Base-by-base conservation (phyloP, 2,329 filamentous ascomycete species). In the Torrubiellomyces zombiae region DNA sequence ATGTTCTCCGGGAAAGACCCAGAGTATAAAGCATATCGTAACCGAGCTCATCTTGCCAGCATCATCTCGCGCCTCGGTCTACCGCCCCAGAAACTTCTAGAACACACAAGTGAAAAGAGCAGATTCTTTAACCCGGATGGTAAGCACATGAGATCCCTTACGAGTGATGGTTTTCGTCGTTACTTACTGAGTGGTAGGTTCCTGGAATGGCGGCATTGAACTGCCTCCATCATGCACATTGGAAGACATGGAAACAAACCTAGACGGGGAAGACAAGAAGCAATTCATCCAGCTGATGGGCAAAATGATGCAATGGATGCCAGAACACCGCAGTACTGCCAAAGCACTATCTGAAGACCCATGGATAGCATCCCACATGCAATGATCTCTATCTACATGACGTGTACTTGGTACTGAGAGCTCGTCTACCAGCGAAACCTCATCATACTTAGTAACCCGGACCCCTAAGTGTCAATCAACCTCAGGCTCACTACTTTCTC, bases 11-110 rank as follows among this genome's bases (percentile, higher is more conserved):
- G 53, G 20, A 20, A 46, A 0, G 55, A 59, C 24, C 44, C 48
- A 1, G 47, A 55, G 32, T 29, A 37, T 20, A 23, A 52, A 9
- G 42, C 16, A 0, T 63, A 62, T 23, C 38, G 50, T 7, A 56
- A 51, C 26, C 45, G 54, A 26, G 55, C 55, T 0, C 58, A 60
- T 35, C 51, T 65, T 12, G 56, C 58, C 2, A 55, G 64, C 29
- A 60, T 64, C 3, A 50, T 59, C 9, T 42, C 33, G 5, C 36
- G 64, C 4, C 50, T 65, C 20, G 59, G 58, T 0, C 44, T 42
- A 1, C 56, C 57, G 2, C 53, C 56, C 2, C 26, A 34, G 2
- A 34, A 31, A 3, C 38, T 60, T 4, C 39, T 57, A 36, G 27
- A 34, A 0, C 38, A 24, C 8, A 51, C 50, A 2, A 34, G 38